Conservation (phyloP, 176 grass and related monocot genomes). For the Aechmea fasciata region DNA sequence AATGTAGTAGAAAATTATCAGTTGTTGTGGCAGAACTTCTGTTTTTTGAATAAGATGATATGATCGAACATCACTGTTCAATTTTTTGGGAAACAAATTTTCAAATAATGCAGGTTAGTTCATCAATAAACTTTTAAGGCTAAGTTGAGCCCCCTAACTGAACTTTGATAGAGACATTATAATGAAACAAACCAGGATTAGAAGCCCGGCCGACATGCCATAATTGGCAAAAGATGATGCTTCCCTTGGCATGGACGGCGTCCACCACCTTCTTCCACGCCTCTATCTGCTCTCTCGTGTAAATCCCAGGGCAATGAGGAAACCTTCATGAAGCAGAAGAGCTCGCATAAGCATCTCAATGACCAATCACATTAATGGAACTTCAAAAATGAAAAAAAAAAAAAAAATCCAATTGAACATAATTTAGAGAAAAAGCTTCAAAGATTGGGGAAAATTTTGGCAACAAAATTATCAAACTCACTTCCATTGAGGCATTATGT, state of each 20-base stretch:
- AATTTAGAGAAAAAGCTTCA: too few relatives aligned
- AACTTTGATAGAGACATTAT: constrained; percentile 2
- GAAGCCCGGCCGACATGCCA: constrained; percentile 96
- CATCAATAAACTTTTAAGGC: constrained; percentile 2
- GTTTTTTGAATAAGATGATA: too few relatives aligned
- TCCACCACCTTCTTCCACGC: constrained; percentile 94
- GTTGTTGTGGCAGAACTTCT: too few relatives aligned
- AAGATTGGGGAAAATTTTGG: too few relatives aligned
- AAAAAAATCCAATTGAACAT: not conserved
- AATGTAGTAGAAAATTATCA: too few relatives aligned
- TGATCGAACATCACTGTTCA: too few relatives aligned
- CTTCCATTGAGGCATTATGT: too few relatives aligned
- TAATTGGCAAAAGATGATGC: constrained; percentile 90
- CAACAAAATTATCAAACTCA: too few relatives aligned
- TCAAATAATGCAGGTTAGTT: not conserved
- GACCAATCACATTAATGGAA: not conserved
- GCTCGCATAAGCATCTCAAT: not conserved
- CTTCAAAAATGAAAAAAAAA: not conserved
- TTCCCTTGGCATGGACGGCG: constrained; percentile 83
- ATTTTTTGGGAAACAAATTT: not conserved
- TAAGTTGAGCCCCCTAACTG: not conserved
- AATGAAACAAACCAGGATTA: constrained; percentile 49
- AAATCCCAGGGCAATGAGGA: constrained; percentile 84
- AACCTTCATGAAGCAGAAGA: constrained; percentile 45
- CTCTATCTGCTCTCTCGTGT: constrained; percentile 70